Base-by-base conservation (phyloP, 1,284 basidiomycete species). In the Abortiporus biennis region DNA sequence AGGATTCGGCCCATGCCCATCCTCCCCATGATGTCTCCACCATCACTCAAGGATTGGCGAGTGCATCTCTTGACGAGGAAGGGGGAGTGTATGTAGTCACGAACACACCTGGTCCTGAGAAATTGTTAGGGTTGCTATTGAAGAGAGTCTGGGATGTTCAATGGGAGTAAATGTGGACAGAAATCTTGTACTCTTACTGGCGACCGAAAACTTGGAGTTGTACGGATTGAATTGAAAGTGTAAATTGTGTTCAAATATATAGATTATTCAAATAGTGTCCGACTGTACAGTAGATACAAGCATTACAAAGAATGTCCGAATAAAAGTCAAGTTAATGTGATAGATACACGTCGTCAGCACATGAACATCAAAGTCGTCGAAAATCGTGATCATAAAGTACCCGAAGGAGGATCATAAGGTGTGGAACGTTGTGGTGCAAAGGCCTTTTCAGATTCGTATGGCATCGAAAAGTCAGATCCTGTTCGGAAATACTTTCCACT, bases 141-240 rank as follows among this genome's bases (percentile, higher is more conserved):
- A 52, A 66, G 45, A 67, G 80, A 41, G 65, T 86, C 9, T 86
- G 81, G 81, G 78, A 77, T 20, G 59, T 67, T 38, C 36, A 22
- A 15, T 36, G 32, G 23, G 15, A 15, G 15, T 17, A 21, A 36
- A 15, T 52, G 42, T n/a, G n/a, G n/a, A n/a, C n/a, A n/a, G n/a
- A n/a, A n/a, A n/a, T n/a, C n/a, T n/a, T n/a, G n/a, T n/a, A n/a
- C n/a, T n/a, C n/a, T n/a, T n/a, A n/a, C n/a, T n/a, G n/a, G n/a
- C n/a, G n/a, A n/a, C n/a, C n/a, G n/a, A n/a, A n/a, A n/a, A n/a
- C n/a, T n/a, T n/a, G n/a, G n/a, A n/a, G n/a, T n/a, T n/a, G n/a
- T n/a, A n/a, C n/a, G n/a, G n/a, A n/a, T n/a, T n/a, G n/a, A n/a
- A n/a, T n/a, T n/a, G n/a, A n/a, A n/a, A n/a, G n/a, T n/a, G n/a